Percentiles rank a stretch among this genome's conserved stretches.
Conservation (phyloP, 2,329 filamentous ascomycete species). For the Cladophialophora yegresii region DNA sequence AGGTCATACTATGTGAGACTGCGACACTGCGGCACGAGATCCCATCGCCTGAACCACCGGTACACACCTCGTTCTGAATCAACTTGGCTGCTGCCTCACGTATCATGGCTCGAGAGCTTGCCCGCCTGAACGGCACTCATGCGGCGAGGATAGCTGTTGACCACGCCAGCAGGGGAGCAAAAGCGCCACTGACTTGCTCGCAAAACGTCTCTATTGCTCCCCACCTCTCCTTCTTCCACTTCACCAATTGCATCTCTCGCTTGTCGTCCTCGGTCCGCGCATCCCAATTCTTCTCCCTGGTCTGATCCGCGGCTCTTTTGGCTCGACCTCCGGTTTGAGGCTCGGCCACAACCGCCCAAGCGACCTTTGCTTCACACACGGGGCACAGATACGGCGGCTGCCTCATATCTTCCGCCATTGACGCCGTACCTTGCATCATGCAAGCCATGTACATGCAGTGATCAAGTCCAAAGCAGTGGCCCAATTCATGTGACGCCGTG, state of each 20-base stretch:
- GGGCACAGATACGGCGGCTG: conserved; percentile 67
- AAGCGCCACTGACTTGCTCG: background rate
- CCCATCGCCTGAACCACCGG: too few relatives aligned
- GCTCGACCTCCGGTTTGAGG: background rate
- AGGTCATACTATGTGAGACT: too few relatives aligned
- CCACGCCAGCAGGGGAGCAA: conserved; percentile 4
- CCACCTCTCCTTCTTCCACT: background rate
- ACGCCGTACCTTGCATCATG: conserved; percentile 62
- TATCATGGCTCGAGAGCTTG: too few relatives aligned
- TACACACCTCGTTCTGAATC: too few relatives aligned
- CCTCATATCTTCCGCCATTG: conserved; percentile 59
- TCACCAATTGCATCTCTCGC: background rate
- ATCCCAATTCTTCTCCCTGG: background rate
- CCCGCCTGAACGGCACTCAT: too few relatives aligned
- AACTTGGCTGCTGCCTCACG: too few relatives aligned
- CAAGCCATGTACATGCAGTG: conserved; percentile 64
- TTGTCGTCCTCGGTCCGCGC: background rate
- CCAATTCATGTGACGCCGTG: conserved; percentile 65
- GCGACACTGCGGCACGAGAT: too few relatives aligned
- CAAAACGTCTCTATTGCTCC: background rate
- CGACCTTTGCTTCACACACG: conserved; percentile 59
- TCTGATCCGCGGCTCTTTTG: background rate
- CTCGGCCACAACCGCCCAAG: conserved; percentile 34
- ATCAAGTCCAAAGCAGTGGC: conserved; percentile 66
- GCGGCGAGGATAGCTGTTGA: background rate